Evolutionary conservation across 192 early-diverging fungal species (phyloP).

Genomic region (Chytriomyces sp.): DNA sequence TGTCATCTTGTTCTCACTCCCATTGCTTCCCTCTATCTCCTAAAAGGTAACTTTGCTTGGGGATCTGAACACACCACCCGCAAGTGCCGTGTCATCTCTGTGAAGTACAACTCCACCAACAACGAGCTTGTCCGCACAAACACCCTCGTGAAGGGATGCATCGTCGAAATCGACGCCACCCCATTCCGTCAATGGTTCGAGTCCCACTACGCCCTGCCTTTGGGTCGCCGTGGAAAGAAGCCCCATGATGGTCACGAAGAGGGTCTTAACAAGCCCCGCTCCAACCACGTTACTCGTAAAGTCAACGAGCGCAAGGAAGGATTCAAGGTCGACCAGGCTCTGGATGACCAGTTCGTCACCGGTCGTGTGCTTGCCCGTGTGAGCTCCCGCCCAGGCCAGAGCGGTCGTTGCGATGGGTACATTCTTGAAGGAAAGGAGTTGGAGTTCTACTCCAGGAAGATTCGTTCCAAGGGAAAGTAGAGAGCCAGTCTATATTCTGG

Average conservation of each 20-base stretch:
- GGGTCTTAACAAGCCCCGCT: conserved; percentile 80
- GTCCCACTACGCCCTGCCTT: conserved; percentile 87
- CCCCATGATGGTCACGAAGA: conserved; percentile 50
- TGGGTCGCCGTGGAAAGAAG: conserved; percentile 85
- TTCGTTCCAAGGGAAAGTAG: conserved; percentile 46
- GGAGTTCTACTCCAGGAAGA: conserved; percentile 94
- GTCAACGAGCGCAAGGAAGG: conserved; percentile 80
- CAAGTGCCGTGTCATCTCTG: conserved; percentile 94
- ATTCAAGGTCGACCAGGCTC: conserved; percentile 81
- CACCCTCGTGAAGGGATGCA: conserved; percentile 95
- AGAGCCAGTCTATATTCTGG: too few relatives aligned
- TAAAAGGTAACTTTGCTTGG: conserved; percentile 90
- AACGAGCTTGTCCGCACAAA: conserved; percentile 99
- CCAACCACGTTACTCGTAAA: conserved; percentile 90
- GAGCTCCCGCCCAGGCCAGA: conserved; percentile 96
- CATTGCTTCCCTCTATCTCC: neutral
- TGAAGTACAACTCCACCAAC: conserved; percentile 99
- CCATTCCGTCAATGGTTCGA: conserved; percentile 99
- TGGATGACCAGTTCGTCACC: conserved; percentile 94
- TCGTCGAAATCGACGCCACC: conserved; percentile 97
- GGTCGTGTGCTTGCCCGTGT: conserved; percentile 91
- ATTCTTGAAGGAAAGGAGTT: conserved; percentile 99
- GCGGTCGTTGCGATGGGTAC: conserved; percentile 97
- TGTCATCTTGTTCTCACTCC: too few relatives aligned
- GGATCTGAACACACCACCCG: conserved; percentile 92